phyloP scores from a whole-genome alignment of 139 green algal species.

The Mychonastes homosphaera region DNA sequence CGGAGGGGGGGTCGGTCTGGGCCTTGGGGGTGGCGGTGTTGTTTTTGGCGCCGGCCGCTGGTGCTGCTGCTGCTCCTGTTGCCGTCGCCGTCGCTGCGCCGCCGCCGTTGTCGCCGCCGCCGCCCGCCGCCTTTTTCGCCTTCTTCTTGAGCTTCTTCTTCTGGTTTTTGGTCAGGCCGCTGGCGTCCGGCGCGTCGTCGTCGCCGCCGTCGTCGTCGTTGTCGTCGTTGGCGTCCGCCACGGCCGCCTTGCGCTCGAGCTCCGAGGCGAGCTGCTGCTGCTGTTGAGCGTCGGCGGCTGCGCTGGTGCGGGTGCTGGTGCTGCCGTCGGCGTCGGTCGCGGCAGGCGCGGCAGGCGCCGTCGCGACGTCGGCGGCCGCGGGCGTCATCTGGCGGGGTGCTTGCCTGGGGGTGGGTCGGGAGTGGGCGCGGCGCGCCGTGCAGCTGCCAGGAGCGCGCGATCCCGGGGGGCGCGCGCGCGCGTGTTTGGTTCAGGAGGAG shows the following conservation, averaged over 20 bases:
- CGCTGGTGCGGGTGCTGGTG: too few relatives aligned
- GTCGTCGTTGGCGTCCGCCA: slow-evolving; percentile 13
- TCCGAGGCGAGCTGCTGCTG: slow-evolving; percentile 1
- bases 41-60: background rate
- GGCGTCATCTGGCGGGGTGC: too few relatives aligned
- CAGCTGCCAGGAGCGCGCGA: too few relatives aligned
- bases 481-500: too few relatives aligned
- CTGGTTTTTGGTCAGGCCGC: slow-evolving; percentile 46
- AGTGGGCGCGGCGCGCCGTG: too few relatives aligned
- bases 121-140: slow-evolving; percentile 19
- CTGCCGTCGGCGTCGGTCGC: too few relatives aligned
- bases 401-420: too few relatives aligned
- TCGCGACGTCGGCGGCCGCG: too few relatives aligned
- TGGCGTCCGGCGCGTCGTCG: slow-evolving; percentile 21
- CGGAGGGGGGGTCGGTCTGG: slow-evolving; percentile 81
- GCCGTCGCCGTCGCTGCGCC: slow-evolving; percentile 2
- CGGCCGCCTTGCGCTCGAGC: slow-evolving; percentile 1
- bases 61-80: slow-evolving; percentile 5
- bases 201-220: slow-evolving; percentile 20
- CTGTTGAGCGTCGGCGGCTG: too few relatives aligned
- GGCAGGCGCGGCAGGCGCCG: too few relatives aligned
- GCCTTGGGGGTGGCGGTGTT: background rate
- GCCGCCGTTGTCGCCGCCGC: slow-evolving; percentile 3
- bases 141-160: slow-evolving; percentile 40
- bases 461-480: too few relatives aligned